Evolutionary conservation across 2,329 filamentous ascomycete species (phyloP).

Genomic region (Beauveria varroae): DNA sequence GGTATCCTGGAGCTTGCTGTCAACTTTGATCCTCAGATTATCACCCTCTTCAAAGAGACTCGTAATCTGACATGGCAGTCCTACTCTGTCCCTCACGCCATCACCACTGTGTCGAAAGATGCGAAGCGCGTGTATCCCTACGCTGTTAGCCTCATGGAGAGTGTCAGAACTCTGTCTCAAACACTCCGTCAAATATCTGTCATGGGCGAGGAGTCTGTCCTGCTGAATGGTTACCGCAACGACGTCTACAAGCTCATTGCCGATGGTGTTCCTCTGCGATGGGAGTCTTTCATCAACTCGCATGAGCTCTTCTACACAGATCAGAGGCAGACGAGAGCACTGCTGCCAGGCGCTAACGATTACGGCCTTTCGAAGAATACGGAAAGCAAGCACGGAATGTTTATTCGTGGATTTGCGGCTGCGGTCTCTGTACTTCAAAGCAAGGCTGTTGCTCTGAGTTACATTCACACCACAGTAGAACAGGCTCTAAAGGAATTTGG

Average conservation of each 20-base stretch:
- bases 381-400: slow-evolving; percentile 93
- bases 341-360: slow-evolving; percentile 30
- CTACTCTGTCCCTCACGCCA: slow-evolving; percentile 86
- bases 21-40: slow-evolving; percentile 96
- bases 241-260: slow-evolving; percentile 76
- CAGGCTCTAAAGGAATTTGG: slow-evolving; percentile 77
- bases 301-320: slow-evolving; percentile 73
- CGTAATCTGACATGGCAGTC: slow-evolving; percentile 93
- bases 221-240: slow-evolving; percentile 86
- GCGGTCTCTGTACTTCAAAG: slow-evolving; percentile 81
- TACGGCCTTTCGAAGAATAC: slow-evolving; percentile 44
- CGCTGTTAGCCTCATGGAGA: slow-evolving; percentile 97
- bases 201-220: slow-evolving; percentile 79
- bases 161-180: slow-evolving; percentile 86
- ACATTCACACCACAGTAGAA: slow-evolving; percentile 73
- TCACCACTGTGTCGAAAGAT: slow-evolving; percentile 94
- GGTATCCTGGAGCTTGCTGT: slow-evolving; percentile 83
- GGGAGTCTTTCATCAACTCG: slow-evolving; percentile 97
- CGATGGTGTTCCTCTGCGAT: slow-evolving; percentile 84
- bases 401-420: slow-evolving; percentile 86
- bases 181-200: slow-evolving; percentile 75
- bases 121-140: slow-evolving; percentile 98
- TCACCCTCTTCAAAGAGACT: slow-evolving; percentile 97
- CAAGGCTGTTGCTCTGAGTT: slow-evolving; percentile 72
- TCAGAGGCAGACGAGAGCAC: slow-evolving; percentile 37